Evolutionary conservation across 495 filamentous ascomycete genomes (phyloP).

Genomic region (Penicillium nucicola): DNA sequence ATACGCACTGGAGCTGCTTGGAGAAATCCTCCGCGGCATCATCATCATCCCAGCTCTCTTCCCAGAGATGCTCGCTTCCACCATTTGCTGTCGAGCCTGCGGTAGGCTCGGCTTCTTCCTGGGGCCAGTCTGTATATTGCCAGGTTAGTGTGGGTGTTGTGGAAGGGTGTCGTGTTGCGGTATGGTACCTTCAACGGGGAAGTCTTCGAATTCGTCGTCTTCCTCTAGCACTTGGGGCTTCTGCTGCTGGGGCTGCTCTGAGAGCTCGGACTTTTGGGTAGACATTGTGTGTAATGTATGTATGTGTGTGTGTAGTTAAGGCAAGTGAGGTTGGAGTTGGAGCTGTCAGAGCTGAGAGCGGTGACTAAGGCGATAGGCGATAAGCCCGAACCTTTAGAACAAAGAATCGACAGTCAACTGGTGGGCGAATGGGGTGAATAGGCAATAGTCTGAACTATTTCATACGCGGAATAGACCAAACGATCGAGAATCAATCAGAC

Average conservation of each 20-base stretch:
- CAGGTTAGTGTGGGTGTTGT: neutral
- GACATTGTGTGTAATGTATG: slow-evolving; percentile 44
- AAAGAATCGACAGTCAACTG: too few species aligned
- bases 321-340: neutral
- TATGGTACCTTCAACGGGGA: slow-evolving; percentile 82
- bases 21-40: slow-evolving; percentile 97
- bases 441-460: too few species aligned
- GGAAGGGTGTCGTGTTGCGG: neutral
- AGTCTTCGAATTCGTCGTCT: slow-evolving; percentile 99
- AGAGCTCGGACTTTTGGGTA: slow-evolving; percentile 35
- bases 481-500: too few species aligned
- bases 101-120: slow-evolving; percentile 80
- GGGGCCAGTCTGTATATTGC: slow-evolving; percentile 68
- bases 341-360: neutral
- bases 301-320: neutral
- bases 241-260: slow-evolving; percentile 48
- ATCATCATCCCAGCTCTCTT: slow-evolving; percentile 99
- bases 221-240: slow-evolving; percentile 76
- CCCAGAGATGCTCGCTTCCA: slow-evolving; percentile 83
- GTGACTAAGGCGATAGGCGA: neutral
- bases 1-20: slow-evolving; percentile 78
- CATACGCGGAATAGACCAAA: too few species aligned
- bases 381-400: too few species aligned
- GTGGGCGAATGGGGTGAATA: too few species aligned
- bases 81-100: slow-evolving; percentile 41